Conservation (phyloP, 805 yeast genomes). For the Saccharomycopsis sp. region DNA sequence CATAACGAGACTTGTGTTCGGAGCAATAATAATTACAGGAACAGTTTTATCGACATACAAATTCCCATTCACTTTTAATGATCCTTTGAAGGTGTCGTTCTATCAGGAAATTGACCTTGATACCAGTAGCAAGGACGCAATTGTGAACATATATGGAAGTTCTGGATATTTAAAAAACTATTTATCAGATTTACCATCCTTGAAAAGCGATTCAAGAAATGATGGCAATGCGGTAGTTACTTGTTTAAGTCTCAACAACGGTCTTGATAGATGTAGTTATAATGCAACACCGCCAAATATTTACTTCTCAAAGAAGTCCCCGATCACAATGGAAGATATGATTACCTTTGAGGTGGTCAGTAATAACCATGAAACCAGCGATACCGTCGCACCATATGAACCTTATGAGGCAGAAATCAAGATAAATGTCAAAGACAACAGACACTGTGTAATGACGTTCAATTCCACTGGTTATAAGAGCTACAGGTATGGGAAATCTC, state of each 20-base stretch:
- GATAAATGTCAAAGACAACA: conserved; percentile 52
- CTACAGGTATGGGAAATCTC: conserved; percentile 37
- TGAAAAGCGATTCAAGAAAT: conserved; percentile 30
- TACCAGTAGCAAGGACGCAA: conserved; percentile 26
- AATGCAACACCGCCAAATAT: conserved; percentile 44
- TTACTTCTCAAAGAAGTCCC: conserved; percentile 31
- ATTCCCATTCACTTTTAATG: conserved; percentile 51
- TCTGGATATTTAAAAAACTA: conserved; percentile 41
- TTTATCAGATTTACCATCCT: conserved; percentile 58
- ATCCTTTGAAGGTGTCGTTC: conserved; percentile 70
- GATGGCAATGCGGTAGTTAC: conserved; percentile 24
- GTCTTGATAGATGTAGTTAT: conserved; percentile 49
- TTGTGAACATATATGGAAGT: conserved; percentile 46
- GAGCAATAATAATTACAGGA: conserved; percentile 34
- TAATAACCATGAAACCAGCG: conserved; percentile 36
- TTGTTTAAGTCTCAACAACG: conserved; percentile 34
- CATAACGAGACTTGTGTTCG: conserved; percentile 37
- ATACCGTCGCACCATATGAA: conserved; percentile 45
- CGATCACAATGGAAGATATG: conserved; percentile 36
- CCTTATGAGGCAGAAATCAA: conserved; percentile 58
- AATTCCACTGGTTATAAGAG: conserved; percentile 40
- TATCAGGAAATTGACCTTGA: conserved; percentile 53
- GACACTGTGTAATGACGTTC: conserved; percentile 60
- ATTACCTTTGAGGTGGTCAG: conserved; percentile 45
- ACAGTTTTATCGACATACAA: conserved; percentile 33